A percentile compares a stretch with the other conserved stretches of the same genome.
Evolutionary conservation across 805 yeast genomes (phyloP).

Genomic region (Isabelozyma pseudorhagii): DNA sequence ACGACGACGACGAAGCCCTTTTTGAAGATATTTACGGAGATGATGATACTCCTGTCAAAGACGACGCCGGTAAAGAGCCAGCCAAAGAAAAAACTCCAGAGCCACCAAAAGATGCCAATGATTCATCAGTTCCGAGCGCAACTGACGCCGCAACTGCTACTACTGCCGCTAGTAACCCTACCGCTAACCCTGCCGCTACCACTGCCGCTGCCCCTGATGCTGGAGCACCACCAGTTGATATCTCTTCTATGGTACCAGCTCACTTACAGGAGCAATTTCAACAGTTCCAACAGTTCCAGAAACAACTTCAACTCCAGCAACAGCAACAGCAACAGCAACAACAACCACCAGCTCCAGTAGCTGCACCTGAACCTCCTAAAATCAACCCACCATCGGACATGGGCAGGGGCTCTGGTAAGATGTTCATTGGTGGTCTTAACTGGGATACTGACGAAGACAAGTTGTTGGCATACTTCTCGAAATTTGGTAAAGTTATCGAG

Average conservation of each 20-base stretch:
- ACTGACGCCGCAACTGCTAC: constrained; percentile 4
- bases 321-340: constrained; percentile 8
- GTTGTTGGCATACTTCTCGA: constrained; percentile 73
- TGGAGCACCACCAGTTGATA: constrained; percentile 5
- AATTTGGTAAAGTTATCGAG: constrained; percentile 86
- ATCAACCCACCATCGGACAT: constrained; percentile 25
- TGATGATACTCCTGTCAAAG: constrained; percentile 10
- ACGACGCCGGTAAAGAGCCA: constrained; percentile 3
- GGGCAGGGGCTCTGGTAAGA: constrained; percentile 72
- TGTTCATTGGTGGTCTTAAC: constrained; percentile 95
- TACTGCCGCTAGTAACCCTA: constrained; percentile 5
- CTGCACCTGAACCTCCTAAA: constrained; percentile 11
- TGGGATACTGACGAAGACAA: constrained; percentile 97
- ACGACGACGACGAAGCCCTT: constrained; percentile 91
- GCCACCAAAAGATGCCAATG: constrained; percentile 10
- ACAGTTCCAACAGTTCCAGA: constrained; percentile 5
- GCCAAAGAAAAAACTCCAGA: constrained; percentile 8
- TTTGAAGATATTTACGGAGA: constrained; percentile 82
- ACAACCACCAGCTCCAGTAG: constrained; percentile 17
- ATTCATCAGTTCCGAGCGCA: constrained; percentile 2
- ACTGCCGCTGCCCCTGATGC: constrained; percentile 7
- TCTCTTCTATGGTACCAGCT: constrained; percentile 3
- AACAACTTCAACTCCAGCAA: constrained; percentile 4
- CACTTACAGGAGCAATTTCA: constrained; percentile 10
- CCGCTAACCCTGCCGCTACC: constrained; percentile 9